Evolutionary conservation across 2,329 filamentous ascomycete species (phyloP).

Genomic region (Cytospora mali): DNA sequence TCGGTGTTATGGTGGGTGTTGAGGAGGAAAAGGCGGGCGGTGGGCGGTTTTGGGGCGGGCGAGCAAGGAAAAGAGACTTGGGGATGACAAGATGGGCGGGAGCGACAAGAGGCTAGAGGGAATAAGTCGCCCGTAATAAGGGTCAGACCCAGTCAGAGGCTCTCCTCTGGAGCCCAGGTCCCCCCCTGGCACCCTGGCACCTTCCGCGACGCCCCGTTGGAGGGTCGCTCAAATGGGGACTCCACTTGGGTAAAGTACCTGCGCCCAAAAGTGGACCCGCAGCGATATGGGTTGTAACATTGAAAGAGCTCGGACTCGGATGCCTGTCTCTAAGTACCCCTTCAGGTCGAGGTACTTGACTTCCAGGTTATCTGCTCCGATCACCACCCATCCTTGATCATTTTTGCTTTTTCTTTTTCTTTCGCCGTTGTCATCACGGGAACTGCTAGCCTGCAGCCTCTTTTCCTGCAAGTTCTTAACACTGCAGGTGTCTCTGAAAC

Average conservation of each 20-base stretch:
- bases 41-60: conserved; percentile 7
- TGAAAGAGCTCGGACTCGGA: background rate
- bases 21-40: conserved; percentile 11
- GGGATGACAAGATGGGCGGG: conserved; percentile 23
- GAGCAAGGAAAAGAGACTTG: conserved; percentile 24
- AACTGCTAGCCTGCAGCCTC: too few relatives aligned
- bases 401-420: too few relatives aligned
- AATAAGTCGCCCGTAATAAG: conserved; percentile 28
- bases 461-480: background rate
- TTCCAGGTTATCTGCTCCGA: background rate
- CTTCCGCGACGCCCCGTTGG: background rate
- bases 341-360: background rate
- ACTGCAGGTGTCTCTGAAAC: background rate
- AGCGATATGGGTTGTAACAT: background rate
- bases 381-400: too few relatives aligned
- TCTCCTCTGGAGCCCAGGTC: conserved; percentile 5
- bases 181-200: background rate
- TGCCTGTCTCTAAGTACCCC: background rate
- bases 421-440: too few relatives aligned
- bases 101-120: conserved; percentile 28
- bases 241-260: conserved; percentile 16
- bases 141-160: conserved; percentile 17
- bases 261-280: conserved; percentile 17
- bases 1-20: conserved; percentile 13
- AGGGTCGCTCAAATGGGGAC: background rate